Base-by-base conservation (phyloP, 202 grass and related monocot genomes). In the Zizania palustris region DNA sequence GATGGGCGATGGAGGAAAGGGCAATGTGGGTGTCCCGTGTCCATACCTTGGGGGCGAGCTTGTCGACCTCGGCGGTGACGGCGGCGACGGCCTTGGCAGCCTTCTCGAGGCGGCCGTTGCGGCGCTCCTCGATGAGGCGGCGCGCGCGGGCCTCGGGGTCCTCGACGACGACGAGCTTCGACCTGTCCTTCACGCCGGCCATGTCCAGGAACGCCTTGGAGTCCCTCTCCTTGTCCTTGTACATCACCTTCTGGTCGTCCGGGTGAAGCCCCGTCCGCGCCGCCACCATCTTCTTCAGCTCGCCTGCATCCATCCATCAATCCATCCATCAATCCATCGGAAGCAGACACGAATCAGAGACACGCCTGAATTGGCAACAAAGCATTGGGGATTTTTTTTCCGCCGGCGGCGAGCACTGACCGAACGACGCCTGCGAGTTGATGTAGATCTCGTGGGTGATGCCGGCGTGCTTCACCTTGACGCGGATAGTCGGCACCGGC, bases 391-490 rank as follows among this genome's bases (percentile, higher is more conserved):
- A 21, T 14, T 70, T 44, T 11, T 18, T 0, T 21, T 43, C 12
- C 36, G 38, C 12, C 18, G 13, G 34, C 10, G 5, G 16, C n/a
- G 51, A 7, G 13, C 43, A 56, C 60, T 57, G 16, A 82, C 89
- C 92, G 63, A 95, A 95, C 7, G 77, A 77, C 0, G 92, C 86
- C 75, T 95, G 83, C 62, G 88, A 82, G 80, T 70, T 95, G 80
- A 95, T 84, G 85, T 92, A 90, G 87, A 96, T 92, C 85, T 96
- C 93, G 74, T 96, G 90, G 85, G 81, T 84, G 46, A 80, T 69
- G 75, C 90, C 93, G 42, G 72, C 85, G 84, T 90, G 84, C 82
- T 84, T 96, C 6, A 84, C 89, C 86, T 96, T 96, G 45, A 96
- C 81, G 3, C 89, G 85, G 80, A 95, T 95, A 61, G 92, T 91